Evolutionary conservation across 1,139 yeast species (phyloP), one percentile per base, ranked within the genome.

Genomic region (Magnusiomyces paraingens): DNA sequence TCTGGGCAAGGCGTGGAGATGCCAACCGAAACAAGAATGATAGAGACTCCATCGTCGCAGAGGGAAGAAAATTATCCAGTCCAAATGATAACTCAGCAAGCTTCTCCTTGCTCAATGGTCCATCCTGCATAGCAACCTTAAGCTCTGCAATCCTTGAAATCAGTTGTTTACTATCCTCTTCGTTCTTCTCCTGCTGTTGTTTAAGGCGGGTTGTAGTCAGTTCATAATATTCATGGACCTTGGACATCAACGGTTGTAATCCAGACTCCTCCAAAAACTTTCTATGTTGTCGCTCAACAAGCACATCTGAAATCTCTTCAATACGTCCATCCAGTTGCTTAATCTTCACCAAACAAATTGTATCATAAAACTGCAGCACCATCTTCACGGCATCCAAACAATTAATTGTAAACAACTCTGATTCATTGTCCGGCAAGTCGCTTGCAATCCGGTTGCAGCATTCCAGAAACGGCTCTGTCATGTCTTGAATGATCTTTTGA

Each of bases 1-100:
- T 59, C 2, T 68, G 60, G 1, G 70, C 71, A 21, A 68, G 58
- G 1, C 67, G 59, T 0, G 74, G 74, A 15, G 73, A 68, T 2
- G 66, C 53, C 15, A 73, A 61, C 35, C 61, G 55, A 44, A 63
- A 66, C 42, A 73, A 62, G 20, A 63, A 58, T 14, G 58, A 55
- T 36, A 62, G 63, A 12, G 70, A 61, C 51, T 69, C 71, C 61
- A 69, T 62, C 0, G 66, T 59, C 2, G 72, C 73, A 2, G 67
- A 63, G 1, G 72, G 73, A 26, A 73, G 59, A 52, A 71, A 73
- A 44, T 65, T 66, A 55, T 70, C 74, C 48, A 73, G 59, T 8
- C 57, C 52, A 38, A 56, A 57, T 14, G 67, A 57, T 14, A 67
- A 55, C 35, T 61, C 60, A 5, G 60, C 55, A 6, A 68, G 63